Percentiles rank a stretch among this genome's conserved stretches.
phyloP scores from a whole-genome alignment of 225 moss, liverwort and hornwort species.

The Anthoceros angustus region DNA sequence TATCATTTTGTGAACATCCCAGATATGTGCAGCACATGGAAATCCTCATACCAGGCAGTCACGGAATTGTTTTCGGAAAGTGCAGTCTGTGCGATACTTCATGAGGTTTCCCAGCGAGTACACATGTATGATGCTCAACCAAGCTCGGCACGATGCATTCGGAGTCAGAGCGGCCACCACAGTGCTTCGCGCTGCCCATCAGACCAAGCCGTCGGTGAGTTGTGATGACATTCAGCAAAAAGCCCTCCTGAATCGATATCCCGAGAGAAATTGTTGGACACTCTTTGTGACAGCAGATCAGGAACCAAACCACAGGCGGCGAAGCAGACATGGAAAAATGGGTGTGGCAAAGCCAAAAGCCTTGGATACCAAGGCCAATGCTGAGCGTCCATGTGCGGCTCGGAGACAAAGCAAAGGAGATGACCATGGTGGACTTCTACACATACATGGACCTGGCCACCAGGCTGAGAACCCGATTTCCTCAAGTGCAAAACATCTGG shows the following conservation, averaged over 20 bases:
- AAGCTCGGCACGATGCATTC: conserved; percentile 26
- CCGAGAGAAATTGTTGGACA: neutral
- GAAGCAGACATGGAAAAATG: conserved; percentile 14
- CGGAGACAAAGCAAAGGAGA: conserved; percentile 26
- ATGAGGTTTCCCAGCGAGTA: conserved; percentile 22
- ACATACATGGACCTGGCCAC: conserved; percentile 18
- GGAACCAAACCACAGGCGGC: conserved; percentile 7
- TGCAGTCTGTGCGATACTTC: conserved; percentile 20
- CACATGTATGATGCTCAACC: conserved; percentile 19
- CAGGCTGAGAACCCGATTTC: conserved; percentile 13
- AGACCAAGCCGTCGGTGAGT: conserved; percentile 7
- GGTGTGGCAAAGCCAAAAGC: conserved; percentile 17
- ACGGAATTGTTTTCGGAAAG: neutral
- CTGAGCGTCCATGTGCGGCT: conserved; percentile 22
- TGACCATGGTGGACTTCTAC: conserved; percentile 23
- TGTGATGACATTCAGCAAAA: neutral
- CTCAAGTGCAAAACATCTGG: conserved; percentile 15
- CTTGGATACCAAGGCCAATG: conserved; percentile 23
- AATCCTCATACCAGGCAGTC: neutral
- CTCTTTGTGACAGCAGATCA: neutral
- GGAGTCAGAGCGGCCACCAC: conserved; percentile 12
- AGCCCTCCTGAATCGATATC: neutral
- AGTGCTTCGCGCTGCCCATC: neutral
- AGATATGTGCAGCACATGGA: neutral
- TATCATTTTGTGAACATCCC: neutral